Percentiles rank a stretch among this genome's conserved stretches.
Conservation (phyloP, 169 alveolate genomes). For the Eimeria acervulina region DNA sequence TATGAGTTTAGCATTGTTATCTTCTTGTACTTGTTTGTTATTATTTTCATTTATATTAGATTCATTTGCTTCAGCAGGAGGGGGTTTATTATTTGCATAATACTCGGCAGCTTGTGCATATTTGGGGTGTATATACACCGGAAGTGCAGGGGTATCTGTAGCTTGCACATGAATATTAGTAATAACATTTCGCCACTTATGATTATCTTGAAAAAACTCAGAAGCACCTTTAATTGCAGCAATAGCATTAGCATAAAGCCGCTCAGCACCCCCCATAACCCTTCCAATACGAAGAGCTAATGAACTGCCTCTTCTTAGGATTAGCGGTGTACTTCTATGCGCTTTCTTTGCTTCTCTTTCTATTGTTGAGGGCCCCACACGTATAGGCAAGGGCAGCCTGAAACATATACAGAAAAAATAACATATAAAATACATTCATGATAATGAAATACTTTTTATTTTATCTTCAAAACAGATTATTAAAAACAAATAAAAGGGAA, state of each 20-base stretch:
- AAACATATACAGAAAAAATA: background rate
- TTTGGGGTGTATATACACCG: constrained; percentile 80
- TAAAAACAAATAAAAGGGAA: background rate
- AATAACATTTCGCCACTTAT: constrained; percentile 84
- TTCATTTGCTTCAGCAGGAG: background rate
- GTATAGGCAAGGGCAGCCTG: constrained; percentile 76
- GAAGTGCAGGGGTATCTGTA: constrained; percentile 86
- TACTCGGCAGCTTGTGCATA: constrained; percentile 62
- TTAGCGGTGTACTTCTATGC: constrained; percentile 78
- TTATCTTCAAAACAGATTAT: too few relatives aligned
- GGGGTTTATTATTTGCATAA: constrained; percentile 25
- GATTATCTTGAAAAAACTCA: constrained; percentile 75
- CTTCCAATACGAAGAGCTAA: constrained; percentile 86
- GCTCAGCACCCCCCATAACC: constrained; percentile 80
- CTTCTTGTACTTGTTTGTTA: background rate
- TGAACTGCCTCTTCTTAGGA: constrained; percentile 81
- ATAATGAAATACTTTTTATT: too few relatives aligned
- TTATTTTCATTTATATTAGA: background rate
- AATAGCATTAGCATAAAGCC: constrained; percentile 81
- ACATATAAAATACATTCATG: background rate
- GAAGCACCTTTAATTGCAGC: constrained; percentile 79
- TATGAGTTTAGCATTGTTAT: background rate
- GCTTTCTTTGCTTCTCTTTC: constrained; percentile 82
- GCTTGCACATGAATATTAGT: constrained; percentile 85
- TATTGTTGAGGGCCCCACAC: constrained; percentile 64